These are phyloP conservation scores for Priceomyces fermenticarens DNA, from an alignment of 805 yeast species.

Conservation along the genomic window DNA sequence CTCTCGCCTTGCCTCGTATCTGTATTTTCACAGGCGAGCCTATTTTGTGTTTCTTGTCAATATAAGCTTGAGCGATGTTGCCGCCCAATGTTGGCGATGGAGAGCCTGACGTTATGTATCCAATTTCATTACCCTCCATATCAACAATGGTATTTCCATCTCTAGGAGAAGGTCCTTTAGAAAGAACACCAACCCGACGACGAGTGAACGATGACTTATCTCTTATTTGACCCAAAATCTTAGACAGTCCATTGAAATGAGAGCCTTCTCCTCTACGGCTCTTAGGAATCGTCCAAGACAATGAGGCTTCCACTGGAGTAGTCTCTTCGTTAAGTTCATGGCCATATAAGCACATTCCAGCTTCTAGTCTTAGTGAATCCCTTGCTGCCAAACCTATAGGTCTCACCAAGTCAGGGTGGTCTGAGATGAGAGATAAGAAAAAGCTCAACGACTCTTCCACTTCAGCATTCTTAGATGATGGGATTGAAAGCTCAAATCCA, in stretches of 20 bases:
- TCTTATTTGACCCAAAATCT: constrained; percentile 65
- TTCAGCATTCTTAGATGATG: constrained; percentile 40
- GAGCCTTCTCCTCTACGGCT: constrained; percentile 54
- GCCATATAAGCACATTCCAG: constrained; percentile 98
- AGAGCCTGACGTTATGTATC: constrained; percentile 61
- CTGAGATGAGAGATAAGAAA: constrained; percentile 55
- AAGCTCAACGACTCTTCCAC: constrained; percentile 51
- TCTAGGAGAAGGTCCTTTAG: constrained; percentile 92
- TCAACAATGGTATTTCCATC: constrained; percentile 64
- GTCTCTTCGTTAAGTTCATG: constrained; percentile 77
- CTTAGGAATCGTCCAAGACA: constrained; percentile 89
- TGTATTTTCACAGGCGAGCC: constrained; percentile 73
- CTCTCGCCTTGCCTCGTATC: constrained; percentile 79
- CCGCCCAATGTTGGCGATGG: constrained; percentile 60
- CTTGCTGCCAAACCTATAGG: constrained; percentile 98
- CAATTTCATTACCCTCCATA: constrained; percentile 50
- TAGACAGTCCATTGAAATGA: constrained; percentile 73
- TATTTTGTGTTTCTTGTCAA: constrained; percentile 67
- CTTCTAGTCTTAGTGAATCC: constrained; percentile 91
- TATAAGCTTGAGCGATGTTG: constrained; percentile 90
- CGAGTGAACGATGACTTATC: constrained; percentile 56
- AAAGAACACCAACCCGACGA: constrained; percentile 70
- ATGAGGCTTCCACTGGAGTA: constrained; percentile 86
- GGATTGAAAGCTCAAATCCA: constrained; percentile 89
- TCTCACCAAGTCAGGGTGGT: constrained; percentile 53